phyloP scores from a whole-genome alignment of 2,329 filamentous ascomycete genomes.

The Penicillium digitatum region DNA sequence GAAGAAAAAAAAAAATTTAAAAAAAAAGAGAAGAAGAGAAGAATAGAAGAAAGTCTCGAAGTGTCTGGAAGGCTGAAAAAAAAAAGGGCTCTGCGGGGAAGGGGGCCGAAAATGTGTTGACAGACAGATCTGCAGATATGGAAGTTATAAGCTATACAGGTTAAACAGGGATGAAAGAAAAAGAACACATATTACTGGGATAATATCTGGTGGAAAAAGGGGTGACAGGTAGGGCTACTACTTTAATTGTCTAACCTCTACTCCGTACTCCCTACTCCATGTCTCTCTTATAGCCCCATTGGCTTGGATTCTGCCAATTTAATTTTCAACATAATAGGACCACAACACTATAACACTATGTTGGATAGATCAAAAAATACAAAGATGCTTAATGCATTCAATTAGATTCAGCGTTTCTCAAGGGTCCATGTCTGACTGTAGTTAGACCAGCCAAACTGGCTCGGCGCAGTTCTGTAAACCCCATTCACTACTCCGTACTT shows the following conservation, averaged over 20 bases:
- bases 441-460: neutral
- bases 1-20: neutral
- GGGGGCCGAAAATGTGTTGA: constrained; percentile 6
- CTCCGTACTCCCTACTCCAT: too few species aligned
- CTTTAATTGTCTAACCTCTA: neutral
- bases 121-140: constrained; percentile 10
- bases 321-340: neutral
- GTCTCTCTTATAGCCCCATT: neutral
- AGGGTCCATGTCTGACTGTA: neutral
- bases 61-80: constrained; percentile 1
- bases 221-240: neutral
- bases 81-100: constrained; percentile 18
- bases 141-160: constrained; percentile 2
- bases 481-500: neutral
- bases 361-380: neutral
- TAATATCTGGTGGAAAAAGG: neutral
- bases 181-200: neutral
- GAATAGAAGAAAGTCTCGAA: constrained; percentile 1
- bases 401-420: neutral
- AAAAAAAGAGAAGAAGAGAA: neutral
- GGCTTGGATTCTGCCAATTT: neutral
- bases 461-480: neutral
- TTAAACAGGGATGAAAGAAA: neutral
- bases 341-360: neutral
- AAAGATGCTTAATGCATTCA: neutral